These are phyloP conservation scores for Penstemon newberryi DNA, from an alignment of 257 asterid species.

Conservation along the genomic window DNA sequence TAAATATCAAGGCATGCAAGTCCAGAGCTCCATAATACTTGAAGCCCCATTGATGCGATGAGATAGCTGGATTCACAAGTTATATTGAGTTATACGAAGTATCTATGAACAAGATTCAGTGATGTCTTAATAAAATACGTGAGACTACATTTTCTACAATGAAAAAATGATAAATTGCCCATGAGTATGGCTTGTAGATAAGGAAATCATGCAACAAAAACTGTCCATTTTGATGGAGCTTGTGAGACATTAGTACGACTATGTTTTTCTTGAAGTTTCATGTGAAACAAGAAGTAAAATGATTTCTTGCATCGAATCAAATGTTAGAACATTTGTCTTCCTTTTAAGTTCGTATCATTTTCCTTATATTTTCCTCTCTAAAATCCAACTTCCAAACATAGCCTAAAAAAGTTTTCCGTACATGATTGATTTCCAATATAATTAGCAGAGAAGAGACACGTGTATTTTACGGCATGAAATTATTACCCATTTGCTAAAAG, in stretches of 20 bases:
- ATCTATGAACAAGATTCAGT: background rate
- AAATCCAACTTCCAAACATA: no score
- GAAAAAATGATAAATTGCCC: background rate
- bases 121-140: no score
- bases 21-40: conserved; percentile 92
- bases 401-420: no score
- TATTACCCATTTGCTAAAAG: background rate
- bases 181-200: background rate
- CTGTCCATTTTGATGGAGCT: background rate
- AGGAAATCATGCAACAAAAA: conserved; percentile 6
- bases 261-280: background rate
- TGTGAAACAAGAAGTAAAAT: no score
- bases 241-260: background rate
- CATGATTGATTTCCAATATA: background rate
- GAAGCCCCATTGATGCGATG: conserved; percentile 95
- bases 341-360: no score
- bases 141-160: background rate
- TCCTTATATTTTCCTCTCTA: no score
- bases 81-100: conserved; percentile 9
- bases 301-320: no score
- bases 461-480: background rate
- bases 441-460: no score
- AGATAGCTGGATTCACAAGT: conserved; percentile 65
- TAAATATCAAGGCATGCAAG: conserved; percentile 79
- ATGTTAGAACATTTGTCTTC: no score